Evolutionary conservation across 768 basidiomycete genomes (phyloP).

Genomic region (Phlegmacium glaucopus): DNA sequence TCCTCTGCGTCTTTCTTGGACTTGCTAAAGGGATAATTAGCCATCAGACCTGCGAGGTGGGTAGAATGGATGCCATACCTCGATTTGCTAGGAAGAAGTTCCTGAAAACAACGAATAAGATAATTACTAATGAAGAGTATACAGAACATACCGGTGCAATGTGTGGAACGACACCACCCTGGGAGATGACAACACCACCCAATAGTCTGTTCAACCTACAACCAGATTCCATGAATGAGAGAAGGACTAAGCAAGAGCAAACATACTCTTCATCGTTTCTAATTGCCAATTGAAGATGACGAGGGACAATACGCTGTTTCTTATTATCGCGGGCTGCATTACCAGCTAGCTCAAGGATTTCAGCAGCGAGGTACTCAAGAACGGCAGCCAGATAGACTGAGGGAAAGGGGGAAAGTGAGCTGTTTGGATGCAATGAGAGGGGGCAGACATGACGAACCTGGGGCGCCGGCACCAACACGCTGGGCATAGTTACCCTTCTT

Average conservation of each 20-base stretch:
- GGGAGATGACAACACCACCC: conserved; percentile 86
- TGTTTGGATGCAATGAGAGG: not conserved
- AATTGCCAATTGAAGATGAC: conserved; percentile 93
- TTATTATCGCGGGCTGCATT: conserved; percentile 90
- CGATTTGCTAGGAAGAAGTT: conserved; percentile 41
- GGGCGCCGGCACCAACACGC: conserved; percentile 87
- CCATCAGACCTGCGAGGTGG: not conserved
- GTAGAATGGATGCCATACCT: conserved; percentile 18
- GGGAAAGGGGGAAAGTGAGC: conserved; percentile 3
- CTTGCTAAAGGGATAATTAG: conserved; percentile 23
- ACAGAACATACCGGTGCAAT: conserved; percentile 46
- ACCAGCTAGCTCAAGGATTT: conserved; percentile 91
- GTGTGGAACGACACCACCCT: conserved; percentile 89
- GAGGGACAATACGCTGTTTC: conserved; percentile 94
- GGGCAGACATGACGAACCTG: conserved; percentile 43
- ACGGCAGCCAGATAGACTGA: conserved; percentile 89
- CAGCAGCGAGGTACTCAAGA: conserved; percentile 89
- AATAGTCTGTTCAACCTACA: conserved; percentile 64
- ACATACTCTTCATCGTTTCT: conserved; percentile 88
- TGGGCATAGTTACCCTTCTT: conserved; percentile 86
- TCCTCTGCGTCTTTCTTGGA: conserved; percentile 40
- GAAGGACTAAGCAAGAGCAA: not conserved
- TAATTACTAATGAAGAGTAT: conserved; percentile 1
- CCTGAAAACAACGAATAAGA: conserved; percentile 19
- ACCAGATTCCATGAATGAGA: conserved; percentile 4